Conservation (phyloP, 805 yeast species). For the Hanseniaspora lindneri region DNA sequence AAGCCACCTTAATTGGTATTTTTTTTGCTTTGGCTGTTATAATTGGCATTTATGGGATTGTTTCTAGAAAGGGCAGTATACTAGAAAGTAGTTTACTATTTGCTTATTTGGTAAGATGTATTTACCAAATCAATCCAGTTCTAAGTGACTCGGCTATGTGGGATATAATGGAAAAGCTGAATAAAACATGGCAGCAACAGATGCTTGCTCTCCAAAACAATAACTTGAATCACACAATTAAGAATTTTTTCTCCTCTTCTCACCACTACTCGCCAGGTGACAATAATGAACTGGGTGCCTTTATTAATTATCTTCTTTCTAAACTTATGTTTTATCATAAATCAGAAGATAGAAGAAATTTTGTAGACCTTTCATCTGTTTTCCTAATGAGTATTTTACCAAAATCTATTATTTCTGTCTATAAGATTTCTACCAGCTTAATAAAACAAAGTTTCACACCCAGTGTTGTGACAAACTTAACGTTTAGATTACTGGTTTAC, state of each 20-base stretch:
- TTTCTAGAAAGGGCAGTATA: slow-evolving; percentile 76
- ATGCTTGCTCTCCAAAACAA: slow-evolving; percentile 2
- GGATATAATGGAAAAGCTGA: slow-evolving; percentile 33
- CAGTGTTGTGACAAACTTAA: slow-evolving; percentile 67
- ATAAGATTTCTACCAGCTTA: slow-evolving; percentile 30
- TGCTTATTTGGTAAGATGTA: slow-evolving; percentile 84
- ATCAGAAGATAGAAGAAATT: slow-evolving; percentile 11
- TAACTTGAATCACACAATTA: slow-evolving; percentile 10
- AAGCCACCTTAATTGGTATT: slow-evolving; percentile 79
- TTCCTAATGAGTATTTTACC: slow-evolving; percentile 12
- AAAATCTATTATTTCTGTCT: slow-evolving; percentile 13
- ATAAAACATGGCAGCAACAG: slow-evolving; percentile 28
- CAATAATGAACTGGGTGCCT: background rate
- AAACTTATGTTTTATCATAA: slow-evolving; percentile 2
- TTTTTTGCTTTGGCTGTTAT: slow-evolving; percentile 64
- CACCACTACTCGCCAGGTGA: background rate
- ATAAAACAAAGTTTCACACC: slow-evolving; percentile 59
- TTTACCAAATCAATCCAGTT: slow-evolving; percentile 86
- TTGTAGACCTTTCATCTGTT: slow-evolving; percentile 3
- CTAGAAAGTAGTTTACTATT: slow-evolving; percentile 76
- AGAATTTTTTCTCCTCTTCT: slow-evolving; percentile 5
- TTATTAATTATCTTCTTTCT: slow-evolving; percentile 1
- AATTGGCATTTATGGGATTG: slow-evolving; percentile 71
- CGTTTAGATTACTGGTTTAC: slow-evolving; percentile 76
- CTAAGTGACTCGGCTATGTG: slow-evolving; percentile 46